Conservation (phyloP, 2,329 filamentous ascomycete genomes). For the Aspergillus brunneoviolaceus region DNA sequence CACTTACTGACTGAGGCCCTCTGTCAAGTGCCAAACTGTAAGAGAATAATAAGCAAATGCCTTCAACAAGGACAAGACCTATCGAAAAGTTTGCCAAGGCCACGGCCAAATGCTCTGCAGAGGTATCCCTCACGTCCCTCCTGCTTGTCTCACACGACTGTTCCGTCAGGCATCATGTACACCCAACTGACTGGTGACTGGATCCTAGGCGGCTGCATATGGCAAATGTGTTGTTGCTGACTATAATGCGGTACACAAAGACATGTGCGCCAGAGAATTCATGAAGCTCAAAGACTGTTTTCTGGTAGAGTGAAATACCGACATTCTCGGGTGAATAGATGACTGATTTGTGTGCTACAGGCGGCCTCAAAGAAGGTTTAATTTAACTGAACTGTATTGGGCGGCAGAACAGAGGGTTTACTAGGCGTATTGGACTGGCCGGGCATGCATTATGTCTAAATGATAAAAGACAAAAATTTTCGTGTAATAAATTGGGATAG, state of each 20-base stretch:
- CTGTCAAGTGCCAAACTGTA: neutral
- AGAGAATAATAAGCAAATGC: slow-evolving; percentile 34
- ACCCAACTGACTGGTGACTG: slow-evolving; percentile 14
- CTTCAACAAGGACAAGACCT: slow-evolving; percentile 55
- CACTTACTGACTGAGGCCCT: neutral
- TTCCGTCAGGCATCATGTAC: neutral
- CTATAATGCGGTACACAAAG: slow-evolving; percentile 85
- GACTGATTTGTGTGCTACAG: slow-evolving; percentile 33
- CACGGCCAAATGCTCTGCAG: slow-evolving; percentile 63
- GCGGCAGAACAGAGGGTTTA: neutral
- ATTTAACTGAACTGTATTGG: slow-evolving; percentile 5
- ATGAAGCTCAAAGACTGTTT: slow-evolving; percentile 84
- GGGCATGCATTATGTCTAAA: slow-evolving; percentile 6
- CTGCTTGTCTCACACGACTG: neutral
- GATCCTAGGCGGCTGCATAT: slow-evolving; percentile 71
- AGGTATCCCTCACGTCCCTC: slow-evolving; percentile 49
- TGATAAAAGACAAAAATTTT: neutral
- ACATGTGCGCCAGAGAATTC: slow-evolving; percentile 87
- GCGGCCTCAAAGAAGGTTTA: slow-evolving; percentile 54
- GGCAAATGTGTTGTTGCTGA: slow-evolving; percentile 89
- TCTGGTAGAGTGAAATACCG: slow-evolving; percentile 57
- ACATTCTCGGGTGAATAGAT: neutral
- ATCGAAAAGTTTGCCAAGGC: slow-evolving; percentile 69
- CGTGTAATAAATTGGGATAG: neutral
- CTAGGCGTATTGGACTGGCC: slow-evolving; percentile 3